Conservation (phyloP, 805 yeast genomes). For the Cyberlindnera samutprakarnensis region DNA sequence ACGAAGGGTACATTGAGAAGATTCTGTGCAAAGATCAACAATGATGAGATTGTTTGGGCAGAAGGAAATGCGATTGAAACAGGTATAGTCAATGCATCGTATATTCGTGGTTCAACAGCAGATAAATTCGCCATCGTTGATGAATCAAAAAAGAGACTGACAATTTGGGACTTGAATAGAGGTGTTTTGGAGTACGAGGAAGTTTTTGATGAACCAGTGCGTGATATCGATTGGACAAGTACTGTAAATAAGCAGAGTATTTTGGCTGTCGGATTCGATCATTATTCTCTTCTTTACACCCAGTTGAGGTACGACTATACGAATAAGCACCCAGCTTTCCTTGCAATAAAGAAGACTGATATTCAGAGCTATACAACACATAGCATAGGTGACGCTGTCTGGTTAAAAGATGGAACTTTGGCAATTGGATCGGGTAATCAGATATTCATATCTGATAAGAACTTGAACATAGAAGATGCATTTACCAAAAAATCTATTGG, state of each 20-base stretch:
- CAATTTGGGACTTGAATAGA: conserved; percentile 75
- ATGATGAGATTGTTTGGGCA: conserved; percentile 42
- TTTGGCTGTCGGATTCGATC: conserved; percentile 70
- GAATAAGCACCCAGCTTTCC: conserved; percentile 68
- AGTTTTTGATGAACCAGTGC: conserved; percentile 33
- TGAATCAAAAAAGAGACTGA: conserved; percentile 38
- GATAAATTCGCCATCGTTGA: conserved; percentile 73
- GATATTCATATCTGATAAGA: conserved; percentile 71
- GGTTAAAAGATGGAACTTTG: conserved; percentile 74
- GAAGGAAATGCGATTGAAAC: conserved; percentile 45
- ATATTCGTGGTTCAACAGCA: conserved; percentile 67
- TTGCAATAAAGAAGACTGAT: conserved; percentile 66
- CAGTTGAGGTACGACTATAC: conserved; percentile 88
- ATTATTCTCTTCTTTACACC: conserved; percentile 59
- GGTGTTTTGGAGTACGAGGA: conserved; percentile 59
- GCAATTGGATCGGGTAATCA: conserved; percentile 90
- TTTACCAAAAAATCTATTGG: conserved; percentile 50
- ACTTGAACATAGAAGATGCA: conserved; percentile 46
- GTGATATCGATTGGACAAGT: conserved; percentile 86
- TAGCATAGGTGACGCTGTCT: conserved; percentile 78
- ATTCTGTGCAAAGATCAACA: conserved; percentile 33
- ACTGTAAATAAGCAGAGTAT: conserved; percentile 60
- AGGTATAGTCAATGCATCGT: conserved; percentile 41
- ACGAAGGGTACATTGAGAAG: conserved; percentile 39
- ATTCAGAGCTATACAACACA: conserved; percentile 69